These are phyloP conservation scores for Alternaria incomplexa DNA, from an alignment of 2,329 filamentous ascomycete genomes.

Conservation along the genomic window DNA sequence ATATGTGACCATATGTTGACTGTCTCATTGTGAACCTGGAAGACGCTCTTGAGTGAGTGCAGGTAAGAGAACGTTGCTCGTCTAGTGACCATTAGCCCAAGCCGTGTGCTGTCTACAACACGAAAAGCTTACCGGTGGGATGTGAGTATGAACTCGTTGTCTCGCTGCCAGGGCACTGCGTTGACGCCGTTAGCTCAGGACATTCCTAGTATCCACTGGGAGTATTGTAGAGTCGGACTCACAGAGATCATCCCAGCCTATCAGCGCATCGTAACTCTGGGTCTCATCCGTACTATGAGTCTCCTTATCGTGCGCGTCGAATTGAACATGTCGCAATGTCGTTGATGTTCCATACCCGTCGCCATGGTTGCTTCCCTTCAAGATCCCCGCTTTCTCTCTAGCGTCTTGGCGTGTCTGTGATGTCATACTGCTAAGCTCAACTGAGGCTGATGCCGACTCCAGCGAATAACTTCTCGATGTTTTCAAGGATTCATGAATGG, in stretches of 20 bases:
- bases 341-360: neutral
- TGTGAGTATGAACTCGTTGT: conserved; percentile 12
- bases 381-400: conserved; percentile 1
- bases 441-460: neutral
- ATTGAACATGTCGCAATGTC: neutral
- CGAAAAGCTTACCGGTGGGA: neutral
- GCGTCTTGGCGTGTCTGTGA: conserved; percentile 6
- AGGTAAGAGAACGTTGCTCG: conserved; percentile 1
- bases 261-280: neutral
- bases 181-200: neutral
- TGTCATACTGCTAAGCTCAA: conserved; percentile 1
- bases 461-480: neutral
- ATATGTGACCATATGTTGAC: conserved; percentile 14
- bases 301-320: neutral
- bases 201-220: neutral
- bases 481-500: neutral
- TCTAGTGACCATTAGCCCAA: neutral
- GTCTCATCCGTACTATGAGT: neutral
- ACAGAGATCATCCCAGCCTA: conserved; percentile 10
- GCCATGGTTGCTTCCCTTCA: neutral
- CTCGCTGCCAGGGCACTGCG: conserved; percentile 8
- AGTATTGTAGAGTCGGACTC: neutral
- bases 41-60: neutral
- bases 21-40: conserved; percentile 8
- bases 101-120: neutral